phyloP scores from a whole-genome alignment of 257 asterid genomes.

The Solanum ossicruentum region DNA sequence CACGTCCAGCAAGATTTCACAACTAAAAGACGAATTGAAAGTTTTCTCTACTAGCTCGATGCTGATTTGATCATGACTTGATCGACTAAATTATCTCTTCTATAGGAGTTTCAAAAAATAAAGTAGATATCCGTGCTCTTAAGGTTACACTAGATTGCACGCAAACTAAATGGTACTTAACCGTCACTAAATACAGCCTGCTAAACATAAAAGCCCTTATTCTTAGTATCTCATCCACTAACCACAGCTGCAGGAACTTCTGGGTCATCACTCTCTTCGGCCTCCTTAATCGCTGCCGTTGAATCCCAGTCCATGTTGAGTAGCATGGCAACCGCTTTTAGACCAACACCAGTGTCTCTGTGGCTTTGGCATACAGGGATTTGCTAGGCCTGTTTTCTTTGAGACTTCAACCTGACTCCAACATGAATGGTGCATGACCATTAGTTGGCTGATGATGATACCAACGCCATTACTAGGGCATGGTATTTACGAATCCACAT shows the following conservation, averaged over 20 bases:
- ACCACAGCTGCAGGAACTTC: not conserved
- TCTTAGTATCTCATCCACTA: not conserved
- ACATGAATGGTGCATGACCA: not conserved
- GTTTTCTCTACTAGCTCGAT: not conserved
- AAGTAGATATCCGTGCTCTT: not conserved
- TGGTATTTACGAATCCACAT: not conserved
- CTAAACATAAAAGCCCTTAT: not conserved
- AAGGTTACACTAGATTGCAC: not conserved
- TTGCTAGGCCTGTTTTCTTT: slow-evolving; percentile 28
- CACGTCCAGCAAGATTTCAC: not conserved
- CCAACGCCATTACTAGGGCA: not conserved
- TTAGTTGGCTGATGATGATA: not conserved
- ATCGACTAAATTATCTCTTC: not conserved
- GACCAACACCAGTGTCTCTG: slow-evolving; percentile 62
- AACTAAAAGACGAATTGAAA: not conserved
- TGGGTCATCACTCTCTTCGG: not conserved
- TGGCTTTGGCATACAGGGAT: slow-evolving; percentile 64
- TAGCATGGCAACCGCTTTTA: slow-evolving; percentile 61
- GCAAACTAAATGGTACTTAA: not conserved
- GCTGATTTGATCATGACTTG: not conserved
- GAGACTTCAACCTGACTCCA: slow-evolving; percentile 28
- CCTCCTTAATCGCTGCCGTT: slow-evolving; percentile 70
- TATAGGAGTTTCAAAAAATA: not conserved
- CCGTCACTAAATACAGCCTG: not conserved
- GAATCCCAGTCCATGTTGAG: slow-evolving; percentile 78